Conservation (phyloP, 768 basidiomycete genomes). For the Saitozyma podzolica region DNA sequence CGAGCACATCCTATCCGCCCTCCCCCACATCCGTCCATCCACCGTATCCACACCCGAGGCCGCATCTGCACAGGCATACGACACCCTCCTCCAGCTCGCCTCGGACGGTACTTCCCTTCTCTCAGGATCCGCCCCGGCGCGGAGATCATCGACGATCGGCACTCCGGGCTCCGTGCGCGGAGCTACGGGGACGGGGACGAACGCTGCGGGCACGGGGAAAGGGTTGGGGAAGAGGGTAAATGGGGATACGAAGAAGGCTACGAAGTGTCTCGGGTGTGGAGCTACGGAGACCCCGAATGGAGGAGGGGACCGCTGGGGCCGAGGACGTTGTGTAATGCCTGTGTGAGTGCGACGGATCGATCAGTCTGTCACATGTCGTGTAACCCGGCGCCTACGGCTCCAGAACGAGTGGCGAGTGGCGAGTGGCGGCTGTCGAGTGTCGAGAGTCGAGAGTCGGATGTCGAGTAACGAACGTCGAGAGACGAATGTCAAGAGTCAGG, state of each 20-base stretch:
- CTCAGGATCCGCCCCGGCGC: background rate
- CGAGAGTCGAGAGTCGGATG: too few relatives aligned
- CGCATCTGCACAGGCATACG: background rate
- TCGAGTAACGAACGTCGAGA: too few relatives aligned
- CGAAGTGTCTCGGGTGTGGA: slow-evolving; percentile 47
- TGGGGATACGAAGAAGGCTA: slow-evolving; percentile 12
- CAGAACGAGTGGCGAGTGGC: too few relatives aligned
- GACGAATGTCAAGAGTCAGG: too few relatives aligned
- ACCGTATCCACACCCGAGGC: background rate
- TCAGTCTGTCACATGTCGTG: too few relatives aligned
- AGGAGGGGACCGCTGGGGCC: slow-evolving; percentile 53
- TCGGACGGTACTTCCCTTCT: slow-evolving; percentile 5
- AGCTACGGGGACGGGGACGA: too few relatives aligned
- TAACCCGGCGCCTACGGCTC: too few relatives aligned
- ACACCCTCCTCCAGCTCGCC: slow-evolving; percentile 16
- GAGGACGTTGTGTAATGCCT: slow-evolving; percentile 53
- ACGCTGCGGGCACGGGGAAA: background rate
- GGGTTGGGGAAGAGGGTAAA: slow-evolving; percentile 4
- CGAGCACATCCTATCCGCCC: slow-evolving; percentile 15
- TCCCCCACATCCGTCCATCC: slow-evolving; percentile 22
- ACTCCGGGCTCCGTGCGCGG: too few relatives aligned
- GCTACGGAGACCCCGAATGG: slow-evolving; percentile 54
- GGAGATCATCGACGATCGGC: too few relatives aligned
- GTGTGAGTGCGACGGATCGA: too few relatives aligned
- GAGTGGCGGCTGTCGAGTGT: too few relatives aligned